Conservation (phyloP, 331 rosid species). For the Quercus phellos region DNA sequence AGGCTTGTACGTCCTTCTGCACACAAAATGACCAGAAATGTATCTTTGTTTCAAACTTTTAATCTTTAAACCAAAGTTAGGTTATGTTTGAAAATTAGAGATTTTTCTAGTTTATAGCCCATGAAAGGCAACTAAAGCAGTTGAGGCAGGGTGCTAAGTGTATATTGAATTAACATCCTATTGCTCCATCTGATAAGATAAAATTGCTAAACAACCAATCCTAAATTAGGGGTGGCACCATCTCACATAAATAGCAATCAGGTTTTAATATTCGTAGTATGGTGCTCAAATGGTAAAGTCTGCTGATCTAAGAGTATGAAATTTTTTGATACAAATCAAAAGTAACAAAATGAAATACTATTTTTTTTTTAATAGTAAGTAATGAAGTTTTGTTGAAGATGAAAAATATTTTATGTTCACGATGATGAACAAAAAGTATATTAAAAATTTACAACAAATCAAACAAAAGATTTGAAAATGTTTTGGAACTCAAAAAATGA, state of each 20-base stretch:
- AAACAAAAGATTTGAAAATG: too few relatives aligned
- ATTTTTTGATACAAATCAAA: neutral
- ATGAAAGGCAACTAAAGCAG: neutral
- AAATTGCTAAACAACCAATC: neutral
- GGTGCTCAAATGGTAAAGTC: neutral
- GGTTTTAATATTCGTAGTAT: neutral
- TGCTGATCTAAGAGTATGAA: neutral
- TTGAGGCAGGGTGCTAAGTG: neutral
- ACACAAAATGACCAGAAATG: conserved; percentile 24
- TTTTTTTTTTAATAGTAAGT: too few relatives aligned
- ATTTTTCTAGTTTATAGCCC: neutral
- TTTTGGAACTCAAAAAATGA: neutral
- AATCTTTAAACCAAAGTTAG: neutral
- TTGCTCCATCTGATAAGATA: neutral
- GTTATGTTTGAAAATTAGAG: neutral
- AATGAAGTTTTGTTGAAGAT: too few relatives aligned
- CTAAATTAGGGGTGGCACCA: neutral
- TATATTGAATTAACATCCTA: neutral
- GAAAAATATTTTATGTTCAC: too few relatives aligned
- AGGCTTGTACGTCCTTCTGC: conserved; percentile 72
- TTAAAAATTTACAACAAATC: too few relatives aligned
- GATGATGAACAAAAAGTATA: too few relatives aligned
- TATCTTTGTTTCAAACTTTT: neutral
- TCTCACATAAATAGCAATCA: neutral
- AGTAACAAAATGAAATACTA: neutral